A percentile compares a stretch with the other conserved stretches of the same genome.
phyloP scores from a whole-genome alignment of 2,329 filamentous ascomycete genomes.

The Colletotrichum camelliae region DNA sequence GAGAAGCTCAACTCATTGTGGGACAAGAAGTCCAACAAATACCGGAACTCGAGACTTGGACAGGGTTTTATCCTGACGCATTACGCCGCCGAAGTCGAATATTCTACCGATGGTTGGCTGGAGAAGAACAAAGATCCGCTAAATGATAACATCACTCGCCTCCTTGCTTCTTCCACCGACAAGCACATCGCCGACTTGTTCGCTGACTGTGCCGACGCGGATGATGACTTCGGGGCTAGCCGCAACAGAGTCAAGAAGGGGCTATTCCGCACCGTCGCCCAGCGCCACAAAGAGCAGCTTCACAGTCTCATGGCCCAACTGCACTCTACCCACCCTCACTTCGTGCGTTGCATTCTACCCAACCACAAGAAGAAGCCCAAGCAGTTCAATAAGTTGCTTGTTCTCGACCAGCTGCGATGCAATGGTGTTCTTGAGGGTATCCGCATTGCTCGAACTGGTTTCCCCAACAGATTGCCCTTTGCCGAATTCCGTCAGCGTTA shows the following conservation, averaged over 20 bases:
- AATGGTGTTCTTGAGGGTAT: constrained; percentile 99
- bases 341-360: constrained; percentile 95
- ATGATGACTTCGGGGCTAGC: constrained; percentile 72
- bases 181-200: constrained; percentile 86
- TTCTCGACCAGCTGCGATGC: constrained; percentile 95
- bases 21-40: constrained; percentile 96
- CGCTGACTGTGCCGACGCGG: constrained; percentile 81
- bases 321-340: constrained; percentile 96
- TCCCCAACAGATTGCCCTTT: constrained; percentile 92
- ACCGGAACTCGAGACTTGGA: constrained; percentile 83
- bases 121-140: constrained; percentile 99
- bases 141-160: constrained; percentile 93
- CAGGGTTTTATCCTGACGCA: constrained; percentile 97
- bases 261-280: constrained; percentile 93
- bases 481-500: constrained; percentile 95
- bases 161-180: constrained; percentile 83
- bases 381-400: constrained; percentile 88
- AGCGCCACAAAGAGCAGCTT: constrained; percentile 97
- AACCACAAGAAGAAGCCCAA: constrained; percentile 98
- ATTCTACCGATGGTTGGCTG: constrained; percentile 92
- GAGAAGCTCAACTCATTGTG: constrained; percentile 97
- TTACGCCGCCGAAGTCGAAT: constrained; percentile 97
- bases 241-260: constrained; percentile 93
- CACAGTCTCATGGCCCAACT: constrained; percentile 94
- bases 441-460: constrained; percentile 93